Conservation (phyloP, 1,284 basidiomycete species). For the Lentinula novae-zelandiae region DNA sequence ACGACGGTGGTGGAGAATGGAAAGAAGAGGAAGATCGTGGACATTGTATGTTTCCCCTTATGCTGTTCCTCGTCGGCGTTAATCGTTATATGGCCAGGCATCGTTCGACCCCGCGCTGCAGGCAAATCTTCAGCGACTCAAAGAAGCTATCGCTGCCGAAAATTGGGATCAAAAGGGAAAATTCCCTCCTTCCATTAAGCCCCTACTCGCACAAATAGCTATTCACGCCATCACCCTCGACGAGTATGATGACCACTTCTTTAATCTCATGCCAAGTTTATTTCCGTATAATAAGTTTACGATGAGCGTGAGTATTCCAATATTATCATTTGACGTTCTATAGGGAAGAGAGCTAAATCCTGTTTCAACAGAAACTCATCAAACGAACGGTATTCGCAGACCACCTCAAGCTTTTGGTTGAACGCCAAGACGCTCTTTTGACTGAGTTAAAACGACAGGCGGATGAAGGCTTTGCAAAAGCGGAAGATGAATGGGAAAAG, state of each 20-base stretch:
- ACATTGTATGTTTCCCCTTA: conserved; percentile 42
- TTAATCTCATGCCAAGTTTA: conserved; percentile 80
- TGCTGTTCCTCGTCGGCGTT: neutral
- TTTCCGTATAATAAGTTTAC: conserved; percentile 95
- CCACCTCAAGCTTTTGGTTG: conserved; percentile 58
- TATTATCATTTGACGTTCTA: neutral
- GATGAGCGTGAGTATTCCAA: conserved; percentile 56
- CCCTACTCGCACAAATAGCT: conserved; percentile 67
- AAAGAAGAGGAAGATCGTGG: conserved; percentile 69
- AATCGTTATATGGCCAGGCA: conserved; percentile 26
- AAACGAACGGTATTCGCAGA: conserved; percentile 74
- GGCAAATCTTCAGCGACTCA: conserved; percentile 57
- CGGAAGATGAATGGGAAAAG: conserved; percentile 72
- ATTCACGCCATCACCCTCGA: conserved; percentile 77
- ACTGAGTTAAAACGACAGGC: conserved; percentile 55
- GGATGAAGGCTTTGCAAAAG: conserved; percentile 60
- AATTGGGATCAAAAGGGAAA: conserved; percentile 79
- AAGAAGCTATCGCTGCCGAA: conserved; percentile 58
- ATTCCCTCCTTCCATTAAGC: conserved; percentile 83
- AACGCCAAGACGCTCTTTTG: conserved; percentile 63
- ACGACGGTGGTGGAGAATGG: conserved; percentile 44
- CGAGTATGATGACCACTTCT: conserved; percentile 91
- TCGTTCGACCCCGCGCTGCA: conserved; percentile 72
- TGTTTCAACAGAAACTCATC: conserved; percentile 64
- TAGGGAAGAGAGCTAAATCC: neutral